phyloP scores from a whole-genome alignment of 2,329 filamentous ascomycete species.

The Pseudocercospora fijiensis region DNA sequence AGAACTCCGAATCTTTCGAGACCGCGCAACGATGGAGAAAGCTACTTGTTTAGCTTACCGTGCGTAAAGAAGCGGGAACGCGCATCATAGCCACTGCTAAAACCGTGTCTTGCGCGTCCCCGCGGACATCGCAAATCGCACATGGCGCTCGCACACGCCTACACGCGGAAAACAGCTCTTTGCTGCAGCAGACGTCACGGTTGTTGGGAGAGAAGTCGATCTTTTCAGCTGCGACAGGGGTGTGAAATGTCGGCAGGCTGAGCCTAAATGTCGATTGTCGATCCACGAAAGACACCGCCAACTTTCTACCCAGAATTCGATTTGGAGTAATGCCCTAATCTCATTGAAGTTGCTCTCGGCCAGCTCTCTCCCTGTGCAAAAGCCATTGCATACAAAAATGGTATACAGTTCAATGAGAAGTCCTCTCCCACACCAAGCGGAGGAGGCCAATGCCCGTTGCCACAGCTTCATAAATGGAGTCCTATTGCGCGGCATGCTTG shows the following conservation, averaged over 20 bases:
- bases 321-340: not conserved
- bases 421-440: not conserved
- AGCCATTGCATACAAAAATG: not conserved
- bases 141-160: constrained; percentile 5
- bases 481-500: constrained; percentile 1
- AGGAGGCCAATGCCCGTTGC: not conserved
- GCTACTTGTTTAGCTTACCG: constrained; percentile 4
- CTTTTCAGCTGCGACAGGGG: constrained; percentile 4
- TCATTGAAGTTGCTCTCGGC: not conserved
- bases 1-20: not conserved
- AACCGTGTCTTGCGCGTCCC: constrained; percentile 7
- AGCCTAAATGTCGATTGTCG: constrained; percentile 4
- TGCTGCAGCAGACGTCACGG: constrained; percentile 11
- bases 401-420: not conserved
- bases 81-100: constrained; percentile 4
- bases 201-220: constrained; percentile 1
- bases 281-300: not conserved
- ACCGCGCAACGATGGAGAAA: not conserved
- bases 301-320: not conserved
- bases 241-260: not conserved
- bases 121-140: constrained; percentile 4
- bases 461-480: not conserved
- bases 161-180: constrained; percentile 7
- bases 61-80: not conserved
- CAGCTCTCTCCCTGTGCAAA: not conserved